Evolutionary conservation across 805 yeast species (phyloP).

Genomic region (Suhomyces sp.): DNA sequence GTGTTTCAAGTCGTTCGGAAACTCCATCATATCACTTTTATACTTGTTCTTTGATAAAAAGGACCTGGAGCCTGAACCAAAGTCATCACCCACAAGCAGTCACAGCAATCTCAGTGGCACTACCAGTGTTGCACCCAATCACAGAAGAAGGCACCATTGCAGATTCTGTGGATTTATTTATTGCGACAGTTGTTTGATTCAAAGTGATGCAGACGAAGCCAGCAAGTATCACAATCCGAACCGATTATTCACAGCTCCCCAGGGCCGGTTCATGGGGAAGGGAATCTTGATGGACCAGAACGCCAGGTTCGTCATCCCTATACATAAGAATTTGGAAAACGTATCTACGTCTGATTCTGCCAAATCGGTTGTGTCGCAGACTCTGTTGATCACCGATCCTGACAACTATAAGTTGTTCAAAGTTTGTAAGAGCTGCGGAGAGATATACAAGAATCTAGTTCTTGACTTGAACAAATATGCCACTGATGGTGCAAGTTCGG

Average conservation of each 20-base stretch:
- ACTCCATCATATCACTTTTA: conserved; percentile 13
- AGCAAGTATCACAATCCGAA: conserved; percentile 2
- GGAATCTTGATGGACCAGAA: conserved; percentile 20
- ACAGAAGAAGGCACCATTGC: conserved; percentile 45
- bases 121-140: background rate
- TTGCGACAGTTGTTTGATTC: conserved; percentile 27
- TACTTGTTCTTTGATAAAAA: conserved; percentile 8
- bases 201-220: conserved; percentile 12
- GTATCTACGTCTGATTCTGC: conserved; percentile 14
- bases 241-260: conserved; percentile 8
- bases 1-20: conserved; percentile 36
- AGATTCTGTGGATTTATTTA: conserved; percentile 51
- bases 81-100: background rate
- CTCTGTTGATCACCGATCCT: conserved; percentile 3
- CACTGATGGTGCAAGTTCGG: conserved; percentile 11
- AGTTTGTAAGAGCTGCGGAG: conserved; percentile 36
- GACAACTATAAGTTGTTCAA: conserved; percentile 24
- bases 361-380: background rate
- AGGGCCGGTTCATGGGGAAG: conserved; percentile 11
- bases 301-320: conserved; percentile 40
- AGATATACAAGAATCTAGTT: conserved; percentile 19
- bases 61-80: conserved; percentile 1
- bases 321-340: conserved; percentile 21
- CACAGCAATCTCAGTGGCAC: background rate
- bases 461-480: conserved; percentile 10